Evolutionary conservation across 345 rosid species (phyloP), one percentile per base, ranked within the genome.

Genomic region (Corymbia maculata): DNA sequence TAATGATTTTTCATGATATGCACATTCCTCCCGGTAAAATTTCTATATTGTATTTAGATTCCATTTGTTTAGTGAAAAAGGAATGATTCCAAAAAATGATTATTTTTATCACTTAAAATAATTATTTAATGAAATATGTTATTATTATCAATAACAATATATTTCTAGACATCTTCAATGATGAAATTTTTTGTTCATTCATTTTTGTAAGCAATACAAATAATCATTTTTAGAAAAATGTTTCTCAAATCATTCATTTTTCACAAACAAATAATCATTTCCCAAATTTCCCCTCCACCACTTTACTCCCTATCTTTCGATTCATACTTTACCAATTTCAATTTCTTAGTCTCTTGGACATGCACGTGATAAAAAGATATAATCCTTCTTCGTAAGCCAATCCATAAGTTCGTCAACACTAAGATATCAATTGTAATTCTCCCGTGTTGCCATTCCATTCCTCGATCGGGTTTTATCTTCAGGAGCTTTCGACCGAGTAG

Each of bases 31-130:
- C 42, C 5, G 2, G 2, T 64, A n/a, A 64, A n/a, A n/a, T n/a
- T 64, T n/a, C 3, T 0, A 2, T n/a, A n/a, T 64, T n/a, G 7
- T n/a, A 64, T 64, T n/a, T 64, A n/a, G 19, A 3, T 9, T 64
- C 0, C 1, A 0, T 64, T 0, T 14, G 0, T 64, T n/a, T 13
- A 19, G 15, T 64, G 19, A 1, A 64, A n/a, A 64, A 64, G n/a
- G 32, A 64, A n/a, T 64, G 0, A 64, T 64, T 64, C 1, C 9
- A 8, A 64, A n/a, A 28, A n/a, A n/a, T 9, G 8, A 64, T 64
- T 64, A n/a, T 14, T n/a, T 13, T 5, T n/a, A 13, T n/a, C 17
- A 0, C 8, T 64, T 64, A 4, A 64, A n/a, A 61, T 64, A 64
- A n/a, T 64, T 64, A 64, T 0, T 64, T 64, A 64, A n/a, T 64